Base-by-base conservation (phyloP, 495 filamentous ascomycete genomes). In the Penicillium silybi region DNA sequence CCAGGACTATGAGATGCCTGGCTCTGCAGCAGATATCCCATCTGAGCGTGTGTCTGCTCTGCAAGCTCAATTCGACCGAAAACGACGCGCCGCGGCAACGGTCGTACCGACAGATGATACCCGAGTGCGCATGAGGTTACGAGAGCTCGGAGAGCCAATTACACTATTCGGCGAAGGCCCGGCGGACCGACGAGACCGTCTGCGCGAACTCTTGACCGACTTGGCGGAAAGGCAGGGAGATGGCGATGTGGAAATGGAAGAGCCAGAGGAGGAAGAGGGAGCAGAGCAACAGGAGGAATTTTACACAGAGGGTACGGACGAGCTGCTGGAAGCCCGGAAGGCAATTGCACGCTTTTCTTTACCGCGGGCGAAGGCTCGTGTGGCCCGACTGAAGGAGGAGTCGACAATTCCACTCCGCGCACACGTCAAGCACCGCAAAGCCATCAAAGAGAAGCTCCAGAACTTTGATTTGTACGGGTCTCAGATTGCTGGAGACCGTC, bases 51-150 rank as follows among this genome's bases (percentile, higher is more conserved):
- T 92, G 13, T 92, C 90, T 9, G 90, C 90, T 1, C 86, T 98
- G 45, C 74, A 95, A 6, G 86, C 84, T 20, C 93, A 98, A 63
- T 92, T 98, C 66, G 84, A 89, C 50, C 86, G 92, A 15, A 95
- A 93, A 69, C 82, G 90, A 54, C 79, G 87, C 63, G 92, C 90
- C 6, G 92, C 92, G 9, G 85, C 87, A 11, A 90, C 97, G 59
- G 85, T 85, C n/a, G 95, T 99, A 3, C 93, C 93, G 4, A 99
- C 93, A 46, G 91, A 96, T 59, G 95, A 99, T 75, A 87, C 79
- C 23, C 84, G 87, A 55, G 92, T 99, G 32, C 87, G 90, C 35
- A 73, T 80, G 20, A 83, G 83, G 32, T 73, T 97, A 46, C 85
- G 95, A 58, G 85, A 92, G 58, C 76, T 96, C 32, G 88, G 87